Evolutionary conservation across 208 protist species (phyloP).

Genomic region (Wallacemonas rigidus): DNA sequence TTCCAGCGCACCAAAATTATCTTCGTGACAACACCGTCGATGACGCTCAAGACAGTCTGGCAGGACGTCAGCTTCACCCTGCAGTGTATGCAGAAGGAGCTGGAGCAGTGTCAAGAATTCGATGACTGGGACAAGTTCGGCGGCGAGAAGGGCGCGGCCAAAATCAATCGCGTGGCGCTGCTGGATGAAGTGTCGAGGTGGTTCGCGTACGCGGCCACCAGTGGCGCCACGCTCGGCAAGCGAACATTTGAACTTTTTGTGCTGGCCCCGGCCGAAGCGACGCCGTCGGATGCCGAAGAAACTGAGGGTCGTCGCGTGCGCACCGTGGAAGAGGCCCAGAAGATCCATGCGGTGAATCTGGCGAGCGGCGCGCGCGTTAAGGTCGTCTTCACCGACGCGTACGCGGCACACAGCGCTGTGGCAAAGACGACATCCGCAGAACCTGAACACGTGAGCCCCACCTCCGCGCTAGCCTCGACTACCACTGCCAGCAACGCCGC

Average conservation of each 20-base stretch:
- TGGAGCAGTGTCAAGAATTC: constrained; percentile 16
- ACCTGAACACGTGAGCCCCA: too few species aligned
- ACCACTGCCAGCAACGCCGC: background rate
- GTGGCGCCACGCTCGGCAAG: background rate
- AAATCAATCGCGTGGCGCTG: constrained; percentile 3
- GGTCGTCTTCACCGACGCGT: constrained; percentile 17
- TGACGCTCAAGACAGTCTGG: constrained; percentile 62
- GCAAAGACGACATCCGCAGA: too few species aligned
- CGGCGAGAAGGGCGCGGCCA: background rate
- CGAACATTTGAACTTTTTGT: constrained; percentile 2
- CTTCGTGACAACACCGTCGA: constrained; percentile 46
- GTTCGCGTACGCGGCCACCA: constrained; percentile 12
- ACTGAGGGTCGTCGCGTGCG: background rate
- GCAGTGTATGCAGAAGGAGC: constrained; percentile 23
- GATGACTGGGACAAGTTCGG: constrained; percentile 15
- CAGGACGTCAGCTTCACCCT: constrained; percentile 28
- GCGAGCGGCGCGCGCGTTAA: background rate
- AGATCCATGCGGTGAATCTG: background rate
- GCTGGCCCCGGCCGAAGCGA: background rate
- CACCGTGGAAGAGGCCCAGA: constrained; percentile 5
- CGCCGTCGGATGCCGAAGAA: background rate
- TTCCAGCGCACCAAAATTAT: constrained; percentile 30
- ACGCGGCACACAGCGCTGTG: constrained; percentile 3
- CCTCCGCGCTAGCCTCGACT: too few species aligned
- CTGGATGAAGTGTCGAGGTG: background rate